Base-by-base conservation (phyloP, 2,329 filamentous ascomycete genomes). In the Phaeosphaeria sp. region DNA sequence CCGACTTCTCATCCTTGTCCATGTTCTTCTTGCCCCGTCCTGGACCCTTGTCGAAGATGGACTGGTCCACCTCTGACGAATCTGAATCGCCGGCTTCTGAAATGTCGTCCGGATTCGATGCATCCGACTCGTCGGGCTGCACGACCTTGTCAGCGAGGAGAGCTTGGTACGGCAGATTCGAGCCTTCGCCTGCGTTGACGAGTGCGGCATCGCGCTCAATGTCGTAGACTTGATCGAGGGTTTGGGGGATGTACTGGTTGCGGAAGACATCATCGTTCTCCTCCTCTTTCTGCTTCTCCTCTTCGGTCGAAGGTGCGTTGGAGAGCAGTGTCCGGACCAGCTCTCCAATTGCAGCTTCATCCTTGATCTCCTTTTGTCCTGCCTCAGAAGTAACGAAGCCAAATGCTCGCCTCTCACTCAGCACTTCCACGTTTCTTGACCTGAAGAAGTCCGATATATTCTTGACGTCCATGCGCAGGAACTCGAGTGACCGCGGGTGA, bases 401-500 rank as follows among this genome's bases (percentile, higher is more conserved):
- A 79, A 96, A 99, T 11, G 93, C 83, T n/a, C 85, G 81, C 30
- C 90, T 87, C 76, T 98, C 94, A 1, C 89, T 80, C 2, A 99
- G 83, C 0, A 87, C 90, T 60, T 96, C 88, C 1, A 98, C 92
- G 42, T 90, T 90, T 75, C 97, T 90, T 20, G 91, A 86, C 27
- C 88, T 84, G 86, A 98, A 99, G 79, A 96, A 99, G 76, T 96
- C 92, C 21, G 88, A 90, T 1, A 96, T 88, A 73, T 99, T 99
- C 83, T 97, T 98, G 78, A 99, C 93, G 74, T 99, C 95, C 93
- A 97, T 98, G 33, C 95, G 89, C 68, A 99, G 79, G 74, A 99
- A 99, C 75, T 98, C 94, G 27, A 96, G 84, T 1, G 91, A 94
- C 56, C 92, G 87, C 0, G 95, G 95, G 77, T 99, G 95, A 68